A percentile compares a stretch with the other conserved stretches of the same genome.
Conservation (phyloP, 1,284 basidiomycete species). For the Cerrena zonata region DNA sequence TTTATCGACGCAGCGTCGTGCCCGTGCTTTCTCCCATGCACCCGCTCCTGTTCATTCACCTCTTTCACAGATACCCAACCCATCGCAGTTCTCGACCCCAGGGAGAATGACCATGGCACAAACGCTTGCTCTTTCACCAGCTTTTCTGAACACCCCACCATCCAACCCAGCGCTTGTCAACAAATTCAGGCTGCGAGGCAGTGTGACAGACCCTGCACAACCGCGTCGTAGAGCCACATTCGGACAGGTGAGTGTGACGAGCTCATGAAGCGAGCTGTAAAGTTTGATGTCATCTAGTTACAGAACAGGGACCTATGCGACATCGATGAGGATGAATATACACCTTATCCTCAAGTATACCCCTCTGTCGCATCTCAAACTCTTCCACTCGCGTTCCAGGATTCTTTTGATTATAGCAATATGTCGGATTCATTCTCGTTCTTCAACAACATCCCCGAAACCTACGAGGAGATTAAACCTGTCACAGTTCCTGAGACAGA, state of each 20-base stretch:
- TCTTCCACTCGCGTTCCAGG: conserved; percentile 28
- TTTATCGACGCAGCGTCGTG: conserved; percentile 52
- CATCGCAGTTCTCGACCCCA: conserved; percentile 29
- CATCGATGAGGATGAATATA: conserved; percentile 65
- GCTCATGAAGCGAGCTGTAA: too few relatives aligned
- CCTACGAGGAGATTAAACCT: conserved; percentile 16
- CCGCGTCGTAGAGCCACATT: conserved; percentile 50
- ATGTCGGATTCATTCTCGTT: conserved; percentile 24
- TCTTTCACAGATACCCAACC: conserved; percentile 21
- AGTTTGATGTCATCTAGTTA: conserved; percentile 16
- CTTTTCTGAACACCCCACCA: conserved; percentile 56
- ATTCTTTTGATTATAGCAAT: conserved; percentile 29
- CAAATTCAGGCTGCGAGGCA: conserved; percentile 61
- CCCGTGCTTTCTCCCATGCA: conserved; percentile 42
- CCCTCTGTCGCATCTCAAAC: conserved; percentile 25
- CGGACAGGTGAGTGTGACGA: conserved; percentile 30
- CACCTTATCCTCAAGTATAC: conserved; percentile 42
- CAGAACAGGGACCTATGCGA: conserved; percentile 56
- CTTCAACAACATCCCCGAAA: conserved; percentile 18
- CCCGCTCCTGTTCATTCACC: conserved; percentile 20
- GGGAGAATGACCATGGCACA: conserved; percentile 21
- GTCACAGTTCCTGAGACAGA: conserved; percentile 5
- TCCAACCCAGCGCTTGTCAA: conserved; percentile 53
- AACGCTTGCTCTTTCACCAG: conserved; percentile 20
- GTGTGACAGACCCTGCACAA: conserved; percentile 66